Conservation (phyloP, 2,329 filamentous ascomycete species). For the Claviceps spartinae region DNA sequence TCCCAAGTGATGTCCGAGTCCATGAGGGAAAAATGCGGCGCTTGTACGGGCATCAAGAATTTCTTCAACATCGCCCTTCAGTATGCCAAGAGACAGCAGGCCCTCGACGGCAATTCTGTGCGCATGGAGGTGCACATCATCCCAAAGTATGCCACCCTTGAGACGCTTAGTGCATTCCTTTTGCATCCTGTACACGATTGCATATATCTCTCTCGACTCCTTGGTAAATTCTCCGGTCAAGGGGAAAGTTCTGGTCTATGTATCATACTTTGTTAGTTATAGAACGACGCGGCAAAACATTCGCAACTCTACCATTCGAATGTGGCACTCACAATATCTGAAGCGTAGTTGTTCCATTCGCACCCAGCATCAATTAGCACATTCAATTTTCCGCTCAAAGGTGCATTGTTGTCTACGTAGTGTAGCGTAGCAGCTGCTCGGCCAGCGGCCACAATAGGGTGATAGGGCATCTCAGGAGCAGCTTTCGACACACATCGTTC, state of each 20-base stretch:
- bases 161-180: conserved; percentile 59
- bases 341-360: conserved; percentile 60
- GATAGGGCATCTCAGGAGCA: conserved; percentile 74
- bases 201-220: conserved; percentile 63
- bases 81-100: conserved; percentile 59
- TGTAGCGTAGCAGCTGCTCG: conserved; percentile 74
- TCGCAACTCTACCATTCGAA: not conserved
- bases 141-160: conserved; percentile 63
- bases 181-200: conserved; percentile 80
- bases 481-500: conserved; percentile 62
- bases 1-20: conserved; percentile 79
- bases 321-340: conserved; percentile 40
- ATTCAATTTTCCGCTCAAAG: conserved; percentile 58
- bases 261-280: not conserved
- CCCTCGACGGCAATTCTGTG: conserved; percentile 75
- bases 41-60: conserved; percentile 70
- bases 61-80: conserved; percentile 54
- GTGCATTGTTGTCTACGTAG: conserved; percentile 68
- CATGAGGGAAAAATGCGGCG: conserved; percentile 83
- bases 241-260: conserved; percentile 72
- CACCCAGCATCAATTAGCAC: conserved; percentile 74
- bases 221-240: conserved; percentile 57
- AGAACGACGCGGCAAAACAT: not conserved
- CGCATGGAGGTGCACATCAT: conserved; percentile 66
- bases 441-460: conserved; percentile 72